A percentile compares a stretch with the other conserved stretches of the same genome.
phyloP scores from a whole-genome alignment of 2,329 filamentous ascomycete genomes.

The Aspergillus sp. region DNA sequence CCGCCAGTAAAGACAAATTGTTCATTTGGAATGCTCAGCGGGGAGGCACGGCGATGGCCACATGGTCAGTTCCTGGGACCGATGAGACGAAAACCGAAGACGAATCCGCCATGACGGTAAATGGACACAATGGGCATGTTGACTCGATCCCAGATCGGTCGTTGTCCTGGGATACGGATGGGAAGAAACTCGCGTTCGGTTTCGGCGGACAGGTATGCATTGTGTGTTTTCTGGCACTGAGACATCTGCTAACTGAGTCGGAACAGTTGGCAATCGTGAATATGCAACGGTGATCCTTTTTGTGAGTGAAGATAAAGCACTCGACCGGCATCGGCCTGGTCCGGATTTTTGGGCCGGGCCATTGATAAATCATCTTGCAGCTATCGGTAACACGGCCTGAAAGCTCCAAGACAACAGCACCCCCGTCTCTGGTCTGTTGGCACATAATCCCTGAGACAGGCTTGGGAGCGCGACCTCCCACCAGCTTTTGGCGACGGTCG shows the following conservation, averaged over 20 bases:
- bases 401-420: no score
- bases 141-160: slow-evolving; percentile 35
- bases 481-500: no score
- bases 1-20: slow-evolving; percentile 43
- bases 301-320: background rate
- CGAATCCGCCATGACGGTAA: slow-evolving; percentile 26
- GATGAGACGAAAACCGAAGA: slow-evolving; percentile 35
- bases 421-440: no score
- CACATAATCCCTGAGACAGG: no score
- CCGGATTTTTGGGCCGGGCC: no score
- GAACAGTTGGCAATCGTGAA: slow-evolving; percentile 40
- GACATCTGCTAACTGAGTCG: slow-evolving; percentile 4
- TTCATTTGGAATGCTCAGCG: slow-evolving; percentile 50
- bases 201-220: slow-evolving; percentile 48
- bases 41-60: slow-evolving; percentile 43
- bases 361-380: no score
- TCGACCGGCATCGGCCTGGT: background rate
- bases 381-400: no score
- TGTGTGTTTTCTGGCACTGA: slow-evolving; percentile 3
- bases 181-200: slow-evolving; percentile 53
- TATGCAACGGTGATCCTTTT: slow-evolving; percentile 34
- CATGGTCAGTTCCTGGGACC: slow-evolving; percentile 33
- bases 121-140: slow-evolving; percentile 35
- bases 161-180: slow-evolving; percentile 54
- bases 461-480: no score